phyloP scores from a whole-genome alignment of 2,329 filamentous ascomycete species.

The Rhinocladiella mackenziei region DNA sequence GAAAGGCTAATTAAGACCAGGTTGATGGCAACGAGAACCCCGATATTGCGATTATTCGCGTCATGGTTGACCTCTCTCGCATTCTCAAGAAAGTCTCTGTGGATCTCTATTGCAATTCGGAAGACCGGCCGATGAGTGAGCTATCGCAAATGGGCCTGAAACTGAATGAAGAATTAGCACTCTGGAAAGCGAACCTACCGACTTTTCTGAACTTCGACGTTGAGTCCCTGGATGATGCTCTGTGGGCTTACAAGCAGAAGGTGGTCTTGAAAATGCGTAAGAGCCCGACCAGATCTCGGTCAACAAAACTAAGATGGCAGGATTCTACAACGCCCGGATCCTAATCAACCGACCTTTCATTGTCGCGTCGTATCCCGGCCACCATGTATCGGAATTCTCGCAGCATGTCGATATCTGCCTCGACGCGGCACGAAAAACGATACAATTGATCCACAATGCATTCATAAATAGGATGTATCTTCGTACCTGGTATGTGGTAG shows the following conservation, averaged over 20 bases:
- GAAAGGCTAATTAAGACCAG: too few species aligned
- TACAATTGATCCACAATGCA: constrained; percentile 33
- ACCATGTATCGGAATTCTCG: constrained; percentile 10
- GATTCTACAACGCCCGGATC: constrained; percentile 34
- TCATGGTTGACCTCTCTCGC: constrained; percentile 30
- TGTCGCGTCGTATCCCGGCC: constrained; percentile 20
- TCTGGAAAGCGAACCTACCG: constrained; percentile 29
- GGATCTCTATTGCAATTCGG: constrained; percentile 29
- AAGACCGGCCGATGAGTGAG: constrained; percentile 24
- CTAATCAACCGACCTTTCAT: constrained; percentile 34
- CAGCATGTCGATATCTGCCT: constrained; percentile 32
- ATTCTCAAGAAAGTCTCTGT: constrained; percentile 33
- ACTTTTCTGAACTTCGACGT: constrained; percentile 27
- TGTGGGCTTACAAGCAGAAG: constrained; percentile 35
- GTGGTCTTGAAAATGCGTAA: constrained; percentile 32
- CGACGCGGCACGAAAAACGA: constrained; percentile 30
- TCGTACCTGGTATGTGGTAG: constrained; percentile 30
- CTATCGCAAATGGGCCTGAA: constrained; percentile 28
- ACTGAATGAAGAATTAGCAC: constrained; percentile 25
- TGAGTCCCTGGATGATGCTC: constrained; percentile 30
- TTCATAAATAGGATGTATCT: constrained; percentile 34
- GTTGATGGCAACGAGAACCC: too few species aligned
- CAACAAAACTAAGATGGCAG: constrained; percentile 12
- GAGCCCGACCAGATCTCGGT: too few species aligned
- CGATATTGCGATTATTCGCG: constrained; percentile 30